phyloP scores from a whole-genome alignment of 2,329 filamentous ascomycete species.

The Endothia cerciana region DNA sequence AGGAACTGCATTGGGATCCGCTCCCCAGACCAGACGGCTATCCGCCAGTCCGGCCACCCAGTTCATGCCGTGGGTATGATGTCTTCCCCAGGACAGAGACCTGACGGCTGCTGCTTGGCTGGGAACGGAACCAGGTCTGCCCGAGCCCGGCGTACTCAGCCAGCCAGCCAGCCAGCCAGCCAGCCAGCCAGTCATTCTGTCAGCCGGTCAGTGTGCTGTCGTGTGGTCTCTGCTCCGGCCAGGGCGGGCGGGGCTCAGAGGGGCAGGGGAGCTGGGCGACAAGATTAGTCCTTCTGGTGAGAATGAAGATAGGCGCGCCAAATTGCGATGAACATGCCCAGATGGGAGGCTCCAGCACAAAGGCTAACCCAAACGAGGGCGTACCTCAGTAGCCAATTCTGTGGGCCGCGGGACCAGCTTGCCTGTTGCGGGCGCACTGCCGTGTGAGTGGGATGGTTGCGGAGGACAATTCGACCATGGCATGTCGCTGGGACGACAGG shows the following conservation, averaged over 20 bases:
- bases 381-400: conserved; percentile 12
- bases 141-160: neutral
- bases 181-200: no score
- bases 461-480: conserved; percentile 28
- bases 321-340: conserved; percentile 28
- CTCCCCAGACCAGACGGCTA: conserved; percentile 24
- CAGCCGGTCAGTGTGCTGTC: neutral
- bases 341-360: conserved; percentile 27
- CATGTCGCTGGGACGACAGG: conserved; percentile 41
- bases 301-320: conserved; percentile 20
- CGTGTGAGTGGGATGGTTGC: conserved; percentile 23
- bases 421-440: conserved; percentile 37
- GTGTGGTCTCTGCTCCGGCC: neutral
- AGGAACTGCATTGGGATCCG: conserved; percentile 25
- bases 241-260: neutral
- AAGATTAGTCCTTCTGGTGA: neutral
- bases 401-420: conserved; percentile 34
- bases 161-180: no score
- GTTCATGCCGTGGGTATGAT: conserved; percentile 23
- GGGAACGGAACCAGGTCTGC: neutral
- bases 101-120: no score
- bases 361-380: conserved; percentile 21
- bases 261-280: neutral
- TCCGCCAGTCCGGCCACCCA: conserved; percentile 16
- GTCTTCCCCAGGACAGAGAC: conserved; percentile 7